Conservation (phyloP, 805 yeast species). For the Candida michaelii region DNA sequence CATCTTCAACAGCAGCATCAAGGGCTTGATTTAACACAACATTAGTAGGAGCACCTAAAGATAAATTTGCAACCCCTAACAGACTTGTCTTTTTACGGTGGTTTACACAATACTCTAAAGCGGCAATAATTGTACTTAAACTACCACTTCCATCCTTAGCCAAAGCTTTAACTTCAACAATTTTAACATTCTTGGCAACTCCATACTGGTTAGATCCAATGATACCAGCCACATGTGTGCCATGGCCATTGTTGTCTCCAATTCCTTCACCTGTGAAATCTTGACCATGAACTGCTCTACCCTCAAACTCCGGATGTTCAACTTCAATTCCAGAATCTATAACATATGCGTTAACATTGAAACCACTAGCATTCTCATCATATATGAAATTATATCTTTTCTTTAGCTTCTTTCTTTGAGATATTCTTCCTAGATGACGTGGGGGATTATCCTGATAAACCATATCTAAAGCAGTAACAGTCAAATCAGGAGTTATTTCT, state of each 20-base stretch:
- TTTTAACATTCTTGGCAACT: slow-evolving; percentile 51
- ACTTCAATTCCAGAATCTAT: slow-evolving; percentile 78
- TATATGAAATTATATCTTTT: slow-evolving; percentile 45
- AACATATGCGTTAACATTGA: slow-evolving; percentile 69
- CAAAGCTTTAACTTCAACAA: slow-evolving; percentile 76
- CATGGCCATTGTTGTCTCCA: slow-evolving; percentile 58
- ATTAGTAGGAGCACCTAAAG: slow-evolving; percentile 75
- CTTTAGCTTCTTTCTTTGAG: slow-evolving; percentile 42
- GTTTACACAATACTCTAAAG: slow-evolving; percentile 66
- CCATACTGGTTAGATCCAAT: slow-evolving; percentile 53
- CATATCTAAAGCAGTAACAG: slow-evolving; percentile 54
- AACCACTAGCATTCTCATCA: slow-evolving; percentile 49
- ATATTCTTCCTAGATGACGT: slow-evolving; percentile 64
- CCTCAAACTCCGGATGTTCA: slow-evolving; percentile 62
- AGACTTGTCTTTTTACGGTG: slow-evolving; percentile 41
- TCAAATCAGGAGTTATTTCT: slow-evolving; percentile 66
- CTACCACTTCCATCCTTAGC: slow-evolving; percentile 70
- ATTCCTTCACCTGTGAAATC: slow-evolving; percentile 61
- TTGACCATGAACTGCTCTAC: slow-evolving; percentile 57
- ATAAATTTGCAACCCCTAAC: slow-evolving; percentile 70
- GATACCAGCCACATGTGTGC: slow-evolving; percentile 57
- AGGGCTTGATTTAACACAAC: slow-evolving; percentile 71
- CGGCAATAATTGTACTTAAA: slow-evolving; percentile 61
- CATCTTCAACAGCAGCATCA: slow-evolving; percentile 69
- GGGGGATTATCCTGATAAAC: slow-evolving; percentile 50